Conservation (phyloP, 345 rosid genomes). For the Linum usitatissimum region DNA sequence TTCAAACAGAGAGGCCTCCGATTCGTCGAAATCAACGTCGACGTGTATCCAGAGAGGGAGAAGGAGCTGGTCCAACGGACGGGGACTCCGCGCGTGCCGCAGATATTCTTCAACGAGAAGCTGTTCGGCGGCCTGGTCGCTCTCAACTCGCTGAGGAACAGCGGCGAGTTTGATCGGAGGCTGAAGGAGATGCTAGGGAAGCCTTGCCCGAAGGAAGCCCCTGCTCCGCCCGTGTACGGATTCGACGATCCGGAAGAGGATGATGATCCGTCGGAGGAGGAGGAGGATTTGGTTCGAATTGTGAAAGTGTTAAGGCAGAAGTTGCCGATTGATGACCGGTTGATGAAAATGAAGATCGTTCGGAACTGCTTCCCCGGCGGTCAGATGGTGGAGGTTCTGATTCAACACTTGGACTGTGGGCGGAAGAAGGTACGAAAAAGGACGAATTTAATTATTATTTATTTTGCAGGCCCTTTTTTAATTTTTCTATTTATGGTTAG, state of each 20-base stretch:
- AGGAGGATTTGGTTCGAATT: constrained; percentile 38
- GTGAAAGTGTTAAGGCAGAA: constrained; percentile 52
- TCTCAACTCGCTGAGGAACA: constrained; percentile 64
- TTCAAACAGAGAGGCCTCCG: constrained; percentile 40
- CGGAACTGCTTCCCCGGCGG: constrained; percentile 76
- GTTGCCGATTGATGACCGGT: constrained; percentile 71
- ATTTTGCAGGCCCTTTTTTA: too few relatives aligned
- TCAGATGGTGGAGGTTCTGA: constrained; percentile 62
- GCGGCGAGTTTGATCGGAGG: constrained; percentile 47
- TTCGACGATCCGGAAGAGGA: constrained; percentile 32
- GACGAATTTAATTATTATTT: too few relatives aligned
- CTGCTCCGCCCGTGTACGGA: constrained; percentile 49
- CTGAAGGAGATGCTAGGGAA: constrained; percentile 40
- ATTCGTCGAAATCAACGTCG: constrained; percentile 76
- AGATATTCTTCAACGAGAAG: constrained; percentile 78
- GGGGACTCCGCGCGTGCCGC: constrained; percentile 60
- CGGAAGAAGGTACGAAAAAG: constrained; percentile 48
- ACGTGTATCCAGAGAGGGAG: constrained; percentile 50
- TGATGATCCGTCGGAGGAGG: constrained; percentile 14
- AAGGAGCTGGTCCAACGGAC: constrained; percentile 54
- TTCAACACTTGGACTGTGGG: constrained; percentile 56
- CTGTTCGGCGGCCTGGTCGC: constrained; percentile 72
- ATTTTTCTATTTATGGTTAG: too few relatives aligned
- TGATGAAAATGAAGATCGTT: constrained; percentile 78
- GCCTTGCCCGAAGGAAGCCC: constrained; percentile 50